Base-by-base conservation (phyloP, 2,329 filamentous ascomycete species). In the Hypomyces perniciosus region DNA sequence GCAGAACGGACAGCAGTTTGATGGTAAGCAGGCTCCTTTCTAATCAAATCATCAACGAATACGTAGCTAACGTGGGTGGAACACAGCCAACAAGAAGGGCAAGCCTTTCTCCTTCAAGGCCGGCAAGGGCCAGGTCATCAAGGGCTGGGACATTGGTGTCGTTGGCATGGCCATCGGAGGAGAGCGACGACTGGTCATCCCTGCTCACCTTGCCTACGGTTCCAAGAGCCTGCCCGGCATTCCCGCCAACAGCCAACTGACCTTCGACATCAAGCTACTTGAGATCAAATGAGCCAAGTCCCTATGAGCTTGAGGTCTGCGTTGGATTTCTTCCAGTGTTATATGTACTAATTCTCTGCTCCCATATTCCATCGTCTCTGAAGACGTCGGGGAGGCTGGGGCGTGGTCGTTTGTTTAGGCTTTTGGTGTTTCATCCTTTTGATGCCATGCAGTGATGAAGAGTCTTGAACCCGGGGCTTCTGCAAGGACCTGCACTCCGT, bases 71-170 rank as follows among this genome's bases (percentile, higher is more conserved):
- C 61, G 53, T 41, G 34, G 26, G 4, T 57, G 40, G 8, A 26
- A 35, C 13, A 51, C 62, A 91, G 89, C 90, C 72, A 97, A 99
- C 81, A 99, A 97, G 81, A 96, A 95, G 78, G 93, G 93, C 64
- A 91, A 95, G 77, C 92, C 95, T 52, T 99, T 99, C 77, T 81
- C 80, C 60, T 97, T 97, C 83, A 95, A 92, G 79, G 84, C 95
- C 55, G 95, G 93, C 61, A 83, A 85, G 67, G 91, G 91, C 55
- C 89, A 97, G 72, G 95, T 99, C 64, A 99, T 99, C 78, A 93
- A 95, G 81, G 93, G 93, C 61, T 97, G 93, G 95, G 95, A 99
- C 69, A 82, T 97, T 58, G 93, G 93, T 73, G 77, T 99, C 61
- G 79, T 81, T 60, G 95, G 95, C 72, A 96, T 99, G 90, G 78